Evolutionary conservation across 257 asterid genomes (phyloP), one percentile per base, ranked within the genome.

Genomic region (Przewalskia tangutica): DNA sequence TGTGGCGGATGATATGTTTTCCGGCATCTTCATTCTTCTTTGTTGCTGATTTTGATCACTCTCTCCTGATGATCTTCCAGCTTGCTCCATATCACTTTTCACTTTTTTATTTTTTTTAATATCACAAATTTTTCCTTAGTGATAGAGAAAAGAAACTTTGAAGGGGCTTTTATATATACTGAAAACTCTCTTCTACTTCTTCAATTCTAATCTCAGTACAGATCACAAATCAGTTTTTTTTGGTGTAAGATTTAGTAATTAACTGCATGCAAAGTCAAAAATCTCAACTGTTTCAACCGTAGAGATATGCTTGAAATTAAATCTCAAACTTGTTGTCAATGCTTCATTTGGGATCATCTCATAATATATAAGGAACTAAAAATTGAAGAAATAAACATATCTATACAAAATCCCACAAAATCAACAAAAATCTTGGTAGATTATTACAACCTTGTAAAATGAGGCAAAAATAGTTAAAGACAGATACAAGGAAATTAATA

Each of bases 11-110:
- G 60, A 64, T 63, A 13, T 42, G 42, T 66, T 66, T 78, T 77
- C 88, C 73, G 85, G 80, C 63, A 76, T 68, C 88, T 86, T 89
- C 62, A 68, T 3, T 55, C 86, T 80, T 86, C 80, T 84, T 7
- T 58, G 87, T 59, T 77, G 86, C n/a, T 85, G 84, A 46, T 84
- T 68, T 12, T 14, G 7, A 63, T 55, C 83, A 71, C 73, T 83
- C 46, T 82, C 84, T 62, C 67, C 78, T 32, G 60, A 50, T 6
- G 79, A 73, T 48, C 79, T 73, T 17, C 76, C 73, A 40, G 81
- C 83, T 67, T 82, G 86, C 83, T 88, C 90, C 93, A 87, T 88
- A 6, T 53, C 34, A 16, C 4, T 5, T 56, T 17, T 8, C 2
- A 2, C 8, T 6, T n/a, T 27, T 40, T 32, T 4, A 1, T 5